Conservation (phyloP, 345 rosid species). For the Sapria himalayana region DNA sequence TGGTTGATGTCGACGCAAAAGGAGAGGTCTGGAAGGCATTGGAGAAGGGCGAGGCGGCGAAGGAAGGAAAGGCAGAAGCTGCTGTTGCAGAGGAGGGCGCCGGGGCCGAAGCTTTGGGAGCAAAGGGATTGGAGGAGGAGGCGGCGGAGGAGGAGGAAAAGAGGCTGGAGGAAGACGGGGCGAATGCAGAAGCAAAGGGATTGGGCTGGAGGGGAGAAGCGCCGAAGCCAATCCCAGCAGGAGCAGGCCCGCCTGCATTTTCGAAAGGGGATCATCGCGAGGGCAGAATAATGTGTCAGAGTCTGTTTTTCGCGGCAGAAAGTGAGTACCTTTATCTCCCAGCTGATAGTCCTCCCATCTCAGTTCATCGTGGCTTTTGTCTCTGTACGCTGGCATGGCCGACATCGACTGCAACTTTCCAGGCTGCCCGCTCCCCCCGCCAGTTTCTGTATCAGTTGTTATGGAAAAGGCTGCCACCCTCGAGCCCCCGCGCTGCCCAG, state of each 20-base stretch:
- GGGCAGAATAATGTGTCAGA: neutral
- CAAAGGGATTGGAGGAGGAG: slow-evolving; percentile 28
- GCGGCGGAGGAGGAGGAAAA: slow-evolving; percentile 23
- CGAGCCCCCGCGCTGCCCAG: slow-evolving; percentile 62
- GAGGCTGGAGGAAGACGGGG: slow-evolving; percentile 28
- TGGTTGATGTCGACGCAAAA: slow-evolving; percentile 23
- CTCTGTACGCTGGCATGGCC: slow-evolving; percentile 57
- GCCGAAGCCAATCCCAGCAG: slow-evolving; percentile 33
- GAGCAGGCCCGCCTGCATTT: slow-evolving; percentile 52
- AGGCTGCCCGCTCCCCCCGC: slow-evolving; percentile 28
- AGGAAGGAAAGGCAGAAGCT: slow-evolving; percentile 15
- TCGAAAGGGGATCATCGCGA: slow-evolving; percentile 1
- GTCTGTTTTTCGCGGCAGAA: slow-evolving; percentile 3
- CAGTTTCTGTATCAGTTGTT: slow-evolving; percentile 42
- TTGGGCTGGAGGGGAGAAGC: slow-evolving; percentile 26
- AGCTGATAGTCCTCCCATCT: slow-evolving; percentile 88
- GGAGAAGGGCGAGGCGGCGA: slow-evolving; percentile 15
- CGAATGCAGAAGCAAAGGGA: slow-evolving; percentile 28
- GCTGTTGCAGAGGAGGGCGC: slow-evolving; percentile 18
- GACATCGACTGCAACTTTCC: slow-evolving; percentile 74
- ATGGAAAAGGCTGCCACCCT: slow-evolving; percentile 45
- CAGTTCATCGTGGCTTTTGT: slow-evolving; percentile 75
- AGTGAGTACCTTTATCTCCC: slow-evolving; percentile 81
- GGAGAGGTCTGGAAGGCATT: slow-evolving; percentile 14
- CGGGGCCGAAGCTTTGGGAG: slow-evolving; percentile 23